Base-by-base conservation (phyloP, 306 rosid genomes). In the Gastrolobium bilobum region DNA sequence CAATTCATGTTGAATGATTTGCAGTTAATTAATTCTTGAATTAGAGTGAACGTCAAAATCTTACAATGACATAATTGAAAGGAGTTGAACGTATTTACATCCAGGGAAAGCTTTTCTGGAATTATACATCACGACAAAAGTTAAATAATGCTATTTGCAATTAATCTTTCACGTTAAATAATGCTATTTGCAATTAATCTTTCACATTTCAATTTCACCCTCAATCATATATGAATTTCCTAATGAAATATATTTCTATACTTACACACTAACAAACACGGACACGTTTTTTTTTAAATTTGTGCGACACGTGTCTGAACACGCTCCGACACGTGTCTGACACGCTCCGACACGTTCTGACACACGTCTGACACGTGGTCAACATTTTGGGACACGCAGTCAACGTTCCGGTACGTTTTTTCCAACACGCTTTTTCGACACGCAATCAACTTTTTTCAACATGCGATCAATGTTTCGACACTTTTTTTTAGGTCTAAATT, bases 1-100 rank as follows among this genome's bases (percentile, higher is more conserved):
- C 40, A 72, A 56, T 34, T 68, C 47, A 37, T 73, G 58, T 29
- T 50, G 43, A 57, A 62, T 54, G 57, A 84, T 68, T 75, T 71
- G 38, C 20, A 30, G 13, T 10, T 69, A 64, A 61, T 61, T 68
- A 60, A 75, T 38, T 69, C 30, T 15, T 56, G 13, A 13, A 63
- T 65, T 13, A 4, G 26, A 60, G 73, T 54, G 52, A 53, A 46
- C 5, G 10, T 68, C 40, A 15, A 54, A 39, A 54, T 20, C 68
- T 52, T 72, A 51, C 39, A 7, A 58, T 69, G 35, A 14, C 66
- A 50, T 64, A 71, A 71, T 64, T 40, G 43, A 72, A 52, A 51
- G 75, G 67, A 44, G 35, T 63, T n/a, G 20, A 26, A 38, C 13
- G 63, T 47, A 44, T 39, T 13, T 77, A 52, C 39, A 26, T 29